Evolutionary conservation across 1,284 basidiomycete genomes (phyloP).

Genomic region (Sporisorium sorghi): DNA sequence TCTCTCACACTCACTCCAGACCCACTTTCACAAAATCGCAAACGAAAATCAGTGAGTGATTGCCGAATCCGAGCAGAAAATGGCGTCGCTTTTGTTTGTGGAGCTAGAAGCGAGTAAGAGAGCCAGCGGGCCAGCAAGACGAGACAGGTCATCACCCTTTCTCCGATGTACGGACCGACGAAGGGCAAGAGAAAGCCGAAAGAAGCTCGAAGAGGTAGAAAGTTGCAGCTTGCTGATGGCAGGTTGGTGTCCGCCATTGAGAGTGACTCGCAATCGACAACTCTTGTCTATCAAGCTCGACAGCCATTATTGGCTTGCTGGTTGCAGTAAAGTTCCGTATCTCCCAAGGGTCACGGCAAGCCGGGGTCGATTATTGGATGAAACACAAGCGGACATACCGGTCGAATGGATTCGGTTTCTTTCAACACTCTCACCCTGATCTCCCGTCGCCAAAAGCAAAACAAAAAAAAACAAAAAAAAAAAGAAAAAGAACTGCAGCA

Average conservation of each 20-base stretch:
- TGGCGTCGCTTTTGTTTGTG: constrained; percentile 1
- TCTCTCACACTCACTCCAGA: too few relatives aligned
- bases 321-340: too few relatives aligned
- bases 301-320: too few relatives aligned
- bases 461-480: not conserved
- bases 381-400: constrained; percentile 5
- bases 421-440: constrained; percentile 1
- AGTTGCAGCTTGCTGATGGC: too few relatives aligned
- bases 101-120: not conserved
- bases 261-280: not conserved
- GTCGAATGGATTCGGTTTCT: not conserved
- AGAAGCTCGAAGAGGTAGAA: not conserved
- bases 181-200: not conserved
- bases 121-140: not conserved
- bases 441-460: not conserved
- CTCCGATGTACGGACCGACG: not conserved
- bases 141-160: not conserved
- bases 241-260: not conserved
- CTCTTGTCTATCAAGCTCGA: too few relatives aligned
- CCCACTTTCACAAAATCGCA: not conserved
- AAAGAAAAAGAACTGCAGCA: constrained; percentile 9
- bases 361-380: too few relatives aligned
- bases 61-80: constrained; percentile 8
- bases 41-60: not conserved
- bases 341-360: too few relatives aligned